Conservation (phyloP, 2,329 filamentous ascomycete genomes). For the Botrytis deweyae region DNA sequence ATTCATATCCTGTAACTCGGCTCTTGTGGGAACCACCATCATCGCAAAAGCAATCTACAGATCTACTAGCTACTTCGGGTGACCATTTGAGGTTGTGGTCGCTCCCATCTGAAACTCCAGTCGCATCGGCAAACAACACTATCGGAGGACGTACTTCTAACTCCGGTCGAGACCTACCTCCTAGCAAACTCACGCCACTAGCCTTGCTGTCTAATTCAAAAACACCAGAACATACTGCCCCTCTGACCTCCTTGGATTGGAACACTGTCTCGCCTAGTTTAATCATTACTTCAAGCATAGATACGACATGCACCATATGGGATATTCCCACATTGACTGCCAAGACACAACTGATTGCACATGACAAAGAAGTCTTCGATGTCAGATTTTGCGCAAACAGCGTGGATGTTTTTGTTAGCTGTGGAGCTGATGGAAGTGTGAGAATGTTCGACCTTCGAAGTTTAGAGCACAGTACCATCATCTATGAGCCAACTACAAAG, state of each 20-base stretch:
- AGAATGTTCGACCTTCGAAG: slow-evolving; percentile 98
- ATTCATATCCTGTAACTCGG: slow-evolving; percentile 94
- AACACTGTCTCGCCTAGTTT: slow-evolving; percentile 95
- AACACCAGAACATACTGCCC: slow-evolving; percentile 95
- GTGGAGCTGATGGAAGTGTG: slow-evolving; percentile 94
- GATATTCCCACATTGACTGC: slow-evolving; percentile 97
- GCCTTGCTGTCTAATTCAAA: slow-evolving; percentile 96
- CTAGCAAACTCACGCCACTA: slow-evolving; percentile 84
- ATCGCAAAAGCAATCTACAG: slow-evolving; percentile 90
- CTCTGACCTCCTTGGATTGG: slow-evolving; percentile 95
- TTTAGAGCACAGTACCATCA: slow-evolving; percentile 96
- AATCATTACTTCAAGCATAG: slow-evolving; percentile 98
- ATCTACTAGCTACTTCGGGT: slow-evolving; percentile 90
- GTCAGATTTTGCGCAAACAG: slow-evolving; percentile 97
- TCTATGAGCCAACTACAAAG: slow-evolving; percentile 95
- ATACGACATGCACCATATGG: slow-evolving; percentile 99
- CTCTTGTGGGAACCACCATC: slow-evolving; percentile 96
- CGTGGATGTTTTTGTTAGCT: slow-evolving; percentile 98
- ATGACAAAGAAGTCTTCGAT: slow-evolving; percentile 98
- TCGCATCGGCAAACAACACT: slow-evolving; percentile 58
- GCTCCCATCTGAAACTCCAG: slow-evolving; percentile 67
- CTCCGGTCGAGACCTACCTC: slow-evolving; percentile 54
- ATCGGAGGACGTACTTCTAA: slow-evolving; percentile 62
- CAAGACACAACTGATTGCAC: slow-evolving; percentile 96
- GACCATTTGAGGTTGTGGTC: slow-evolving; percentile 95